Percentiles rank a stretch among this genome's conserved stretches.
Conservation (phyloP, 305 asterid species). For the Rubia peregrina region DNA sequence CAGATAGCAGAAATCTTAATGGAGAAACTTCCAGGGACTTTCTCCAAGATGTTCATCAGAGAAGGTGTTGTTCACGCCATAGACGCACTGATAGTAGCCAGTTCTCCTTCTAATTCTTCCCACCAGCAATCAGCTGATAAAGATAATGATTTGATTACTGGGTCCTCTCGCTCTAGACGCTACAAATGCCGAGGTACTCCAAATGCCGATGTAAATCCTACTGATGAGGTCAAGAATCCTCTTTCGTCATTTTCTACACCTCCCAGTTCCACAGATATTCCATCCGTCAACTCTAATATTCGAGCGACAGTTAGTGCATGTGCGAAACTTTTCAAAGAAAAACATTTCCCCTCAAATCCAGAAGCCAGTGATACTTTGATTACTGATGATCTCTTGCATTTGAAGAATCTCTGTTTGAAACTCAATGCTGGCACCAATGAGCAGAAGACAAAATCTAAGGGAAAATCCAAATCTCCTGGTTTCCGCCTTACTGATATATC, state of each 20-base stretch:
- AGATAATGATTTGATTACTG: constrained; percentile 72
- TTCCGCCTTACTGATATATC: constrained; percentile 45
- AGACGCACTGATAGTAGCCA: constrained; percentile 56
- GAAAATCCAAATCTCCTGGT: constrained; percentile 71
- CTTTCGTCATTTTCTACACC: constrained; percentile 42
- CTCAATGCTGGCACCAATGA: constrained; percentile 55
- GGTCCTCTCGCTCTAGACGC: constrained; percentile 83
- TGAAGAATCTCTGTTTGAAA: constrained; percentile 81
- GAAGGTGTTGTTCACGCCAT: constrained; percentile 98
- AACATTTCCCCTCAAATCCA: constrained; percentile 69
- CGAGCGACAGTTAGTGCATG: constrained; percentile 67
- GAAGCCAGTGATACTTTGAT: constrained; percentile 60
- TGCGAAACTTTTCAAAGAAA: constrained; percentile 87
- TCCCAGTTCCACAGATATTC: constrained; percentile 47
- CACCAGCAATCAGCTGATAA: constrained; percentile 61
- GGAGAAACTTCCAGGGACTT: constrained; percentile 92
- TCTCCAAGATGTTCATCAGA: constrained; percentile 87
- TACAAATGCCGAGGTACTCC: constrained; percentile 60
- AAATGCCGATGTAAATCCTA: constrained; percentile 47
- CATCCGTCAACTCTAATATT: constrained; percentile 49
- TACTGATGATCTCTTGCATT: constrained; percentile 76
- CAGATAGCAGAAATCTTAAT: constrained; percentile 92
- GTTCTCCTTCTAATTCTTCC: constrained; percentile 34
- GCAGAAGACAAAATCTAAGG: constrained; percentile 61
- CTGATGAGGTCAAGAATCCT: constrained; percentile 50